phyloP scores from a whole-genome alignment of 2,329 filamentous ascomycete genomes.

The Helminthosporium solani region DNA sequence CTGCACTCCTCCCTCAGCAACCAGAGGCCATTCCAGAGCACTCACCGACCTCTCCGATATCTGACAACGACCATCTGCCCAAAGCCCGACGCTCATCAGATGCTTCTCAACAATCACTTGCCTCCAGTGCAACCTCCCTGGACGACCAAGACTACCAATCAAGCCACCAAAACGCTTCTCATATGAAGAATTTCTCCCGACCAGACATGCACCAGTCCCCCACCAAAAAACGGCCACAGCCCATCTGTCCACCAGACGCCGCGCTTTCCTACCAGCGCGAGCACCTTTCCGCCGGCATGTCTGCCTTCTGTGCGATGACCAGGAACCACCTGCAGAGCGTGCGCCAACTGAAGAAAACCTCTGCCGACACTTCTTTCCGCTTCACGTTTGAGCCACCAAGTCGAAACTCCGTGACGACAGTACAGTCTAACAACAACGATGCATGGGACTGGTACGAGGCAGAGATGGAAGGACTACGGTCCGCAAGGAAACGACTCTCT shows the following conservation, averaged over 20 bases:
- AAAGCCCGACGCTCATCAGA: constrained; percentile 16
- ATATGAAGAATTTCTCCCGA: neutral
- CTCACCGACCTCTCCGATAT: constrained; percentile 22
- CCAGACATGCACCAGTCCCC: constrained; percentile 3
- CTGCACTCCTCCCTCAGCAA: constrained; percentile 19
- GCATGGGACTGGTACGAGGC: constrained; percentile 9
- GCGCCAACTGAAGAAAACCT: constrained; percentile 20
- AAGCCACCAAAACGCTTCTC: neutral
- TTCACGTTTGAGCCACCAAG: constrained; percentile 18
- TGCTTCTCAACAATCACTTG: constrained; percentile 20
- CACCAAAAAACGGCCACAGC: constrained; percentile 5
- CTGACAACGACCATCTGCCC: constrained; percentile 11
- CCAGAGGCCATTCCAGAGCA: constrained; percentile 18
- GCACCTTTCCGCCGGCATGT: constrained; percentile 27
- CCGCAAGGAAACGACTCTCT: constrained; percentile 15
- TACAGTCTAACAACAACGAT: constrained; percentile 10
- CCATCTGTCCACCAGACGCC: constrained; percentile 8
- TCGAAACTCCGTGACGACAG: constrained; percentile 14
- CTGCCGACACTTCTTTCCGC: constrained; percentile 12
- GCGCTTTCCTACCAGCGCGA: constrained; percentile 13
- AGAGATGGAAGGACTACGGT: constrained; percentile 14
- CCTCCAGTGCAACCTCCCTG: constrained; percentile 26
- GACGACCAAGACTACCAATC: constrained; percentile 9
- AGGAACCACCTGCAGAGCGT: constrained; percentile 30
- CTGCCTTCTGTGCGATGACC: constrained; percentile 30